A percentile compares a stretch with the other conserved stretches of the same genome.
phyloP scores from a whole-genome alignment of 2,329 filamentous ascomycete genomes.

The Colletotrichum paranaense region DNA sequence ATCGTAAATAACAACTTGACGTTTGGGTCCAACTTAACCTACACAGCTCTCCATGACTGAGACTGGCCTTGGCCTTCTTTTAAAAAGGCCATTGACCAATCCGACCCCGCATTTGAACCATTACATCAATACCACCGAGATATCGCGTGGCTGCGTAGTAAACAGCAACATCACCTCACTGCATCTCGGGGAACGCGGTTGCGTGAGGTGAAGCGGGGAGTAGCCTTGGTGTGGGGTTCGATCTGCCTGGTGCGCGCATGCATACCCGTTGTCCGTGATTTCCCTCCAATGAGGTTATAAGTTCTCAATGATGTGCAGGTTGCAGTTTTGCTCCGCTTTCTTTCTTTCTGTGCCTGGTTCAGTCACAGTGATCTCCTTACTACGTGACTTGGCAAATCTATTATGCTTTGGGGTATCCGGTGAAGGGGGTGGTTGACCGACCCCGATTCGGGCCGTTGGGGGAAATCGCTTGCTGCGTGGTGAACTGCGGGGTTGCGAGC shows the following conservation, averaged over 20 bases:
- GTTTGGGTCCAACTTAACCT: background rate
- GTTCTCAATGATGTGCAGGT: background rate
- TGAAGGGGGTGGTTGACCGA: background rate
- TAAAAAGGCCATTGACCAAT: background rate
- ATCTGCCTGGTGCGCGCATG: background rate
- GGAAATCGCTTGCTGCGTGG: no score
- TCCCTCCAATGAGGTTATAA: background rate
- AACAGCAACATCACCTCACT: background rate
- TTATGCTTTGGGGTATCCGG: background rate
- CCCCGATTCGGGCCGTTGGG: background rate
- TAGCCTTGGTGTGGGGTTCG: background rate
- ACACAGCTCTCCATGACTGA: background rate
- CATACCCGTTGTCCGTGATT: background rate
- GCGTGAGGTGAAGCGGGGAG: background rate
- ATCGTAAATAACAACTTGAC: background rate
- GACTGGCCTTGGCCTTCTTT: background rate
- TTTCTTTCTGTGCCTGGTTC: background rate
- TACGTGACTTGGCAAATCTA: background rate
- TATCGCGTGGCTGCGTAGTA: background rate
- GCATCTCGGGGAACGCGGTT: background rate
- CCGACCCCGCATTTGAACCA: background rate
- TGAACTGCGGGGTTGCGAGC: background rate
- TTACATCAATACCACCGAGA: background rate
- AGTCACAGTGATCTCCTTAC: background rate
- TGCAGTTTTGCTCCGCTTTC: background rate